Evolutionary conservation across 352 stramenopile species (phyloP), one percentile per base, ranked within the genome.

Genomic region (Globisporangium ultimum): DNA sequence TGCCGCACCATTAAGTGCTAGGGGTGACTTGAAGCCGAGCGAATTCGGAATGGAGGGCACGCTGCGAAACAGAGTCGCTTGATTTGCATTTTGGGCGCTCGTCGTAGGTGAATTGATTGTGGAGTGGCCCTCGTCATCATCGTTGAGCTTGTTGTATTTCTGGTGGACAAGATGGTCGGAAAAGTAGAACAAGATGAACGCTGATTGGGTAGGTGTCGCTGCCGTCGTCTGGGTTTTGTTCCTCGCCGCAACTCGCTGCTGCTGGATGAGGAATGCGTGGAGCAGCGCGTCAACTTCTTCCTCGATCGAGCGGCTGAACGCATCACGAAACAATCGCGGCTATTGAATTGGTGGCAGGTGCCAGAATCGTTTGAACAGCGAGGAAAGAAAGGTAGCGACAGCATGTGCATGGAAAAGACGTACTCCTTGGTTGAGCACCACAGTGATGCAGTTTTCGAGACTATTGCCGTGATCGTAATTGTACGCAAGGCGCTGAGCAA

Each of bases 401-500:
- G 22, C 9, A 50, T 47, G 17, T 0, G 20, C 45, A 11, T 5
- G 22, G 3, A 28, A n/a, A 12, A 20, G 36, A 49, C 36, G 40
- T 53, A 80, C 74, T 36, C 63, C 57, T 63, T 84, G 67, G 40
- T 81, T 75, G 18, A 74, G 55, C 2, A 50, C 28, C 8, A 58
- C 49, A 45, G 60, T 64, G 20, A 72, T 64, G 21, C 66, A 61
- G 42, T 65, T 60, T 22, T 83, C 70, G 3, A 64, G 17, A 14
- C 38, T 67, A 20, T 69, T 59, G 6, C 57, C 43, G 22, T 62
- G 66, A 46, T 88, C 78, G 54, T 84, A 86, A 49, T 84, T 72
- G 58, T 61, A 70, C 0, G 78, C 78, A 38, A 84, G 49, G 38
- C 67, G 71, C 13, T 41, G 47, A 8, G 71, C 64, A 8, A 86